These are phyloP conservation scores for Hibiscus trionum DNA, from an alignment of 345 rosid species.

Conservation along the genomic window DNA sequence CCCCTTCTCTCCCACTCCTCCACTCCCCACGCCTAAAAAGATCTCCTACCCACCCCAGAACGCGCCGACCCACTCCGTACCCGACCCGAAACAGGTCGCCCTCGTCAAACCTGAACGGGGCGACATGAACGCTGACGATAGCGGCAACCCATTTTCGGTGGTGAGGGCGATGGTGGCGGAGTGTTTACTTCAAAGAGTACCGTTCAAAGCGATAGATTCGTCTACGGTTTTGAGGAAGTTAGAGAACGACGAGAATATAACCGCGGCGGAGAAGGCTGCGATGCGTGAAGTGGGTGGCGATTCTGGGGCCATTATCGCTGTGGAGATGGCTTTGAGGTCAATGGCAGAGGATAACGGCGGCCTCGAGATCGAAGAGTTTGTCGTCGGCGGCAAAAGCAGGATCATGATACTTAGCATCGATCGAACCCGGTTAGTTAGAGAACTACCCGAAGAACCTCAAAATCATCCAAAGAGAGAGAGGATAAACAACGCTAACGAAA, in stretches of 20 bases:
- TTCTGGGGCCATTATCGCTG: slow-evolving; percentile 63
- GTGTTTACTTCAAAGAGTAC: slow-evolving; percentile 72
- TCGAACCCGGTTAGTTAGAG: slow-evolving; percentile 60
- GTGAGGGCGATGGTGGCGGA: slow-evolving; percentile 87
- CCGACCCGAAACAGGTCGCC: slow-evolving; percentile 13
- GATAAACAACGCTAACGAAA: slow-evolving; percentile 8
- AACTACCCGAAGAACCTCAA: slow-evolving; percentile 64
- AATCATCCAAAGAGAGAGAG: slow-evolving; percentile 26
- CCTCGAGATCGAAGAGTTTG: slow-evolving; percentile 77
- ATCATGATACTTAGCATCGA: slow-evolving; percentile 83
- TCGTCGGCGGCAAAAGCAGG: slow-evolving; percentile 72
- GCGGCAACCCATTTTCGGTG: slow-evolving; percentile 50
- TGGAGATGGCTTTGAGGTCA: slow-evolving; percentile 73
- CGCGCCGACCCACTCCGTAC: slow-evolving; percentile 7
- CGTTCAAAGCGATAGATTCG: slow-evolving; percentile 71
- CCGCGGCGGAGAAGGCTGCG: slow-evolving; percentile 66
- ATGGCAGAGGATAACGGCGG: slow-evolving; percentile 84
- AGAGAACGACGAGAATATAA: slow-evolving; percentile 69
- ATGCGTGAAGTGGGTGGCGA: slow-evolving; percentile 82
- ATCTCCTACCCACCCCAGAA: slow-evolving; percentile 19
- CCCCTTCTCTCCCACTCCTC: slow-evolving; percentile 58
- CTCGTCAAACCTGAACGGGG: slow-evolving; percentile 11
- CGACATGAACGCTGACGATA: slow-evolving; percentile 24
- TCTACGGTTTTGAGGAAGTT: slow-evolving; percentile 75
- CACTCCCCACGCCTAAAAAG: slow-evolving; percentile 52